Evolutionary conservation across 306 rosid genomes (phyloP).

Genomic region (Quercus rubra): DNA sequence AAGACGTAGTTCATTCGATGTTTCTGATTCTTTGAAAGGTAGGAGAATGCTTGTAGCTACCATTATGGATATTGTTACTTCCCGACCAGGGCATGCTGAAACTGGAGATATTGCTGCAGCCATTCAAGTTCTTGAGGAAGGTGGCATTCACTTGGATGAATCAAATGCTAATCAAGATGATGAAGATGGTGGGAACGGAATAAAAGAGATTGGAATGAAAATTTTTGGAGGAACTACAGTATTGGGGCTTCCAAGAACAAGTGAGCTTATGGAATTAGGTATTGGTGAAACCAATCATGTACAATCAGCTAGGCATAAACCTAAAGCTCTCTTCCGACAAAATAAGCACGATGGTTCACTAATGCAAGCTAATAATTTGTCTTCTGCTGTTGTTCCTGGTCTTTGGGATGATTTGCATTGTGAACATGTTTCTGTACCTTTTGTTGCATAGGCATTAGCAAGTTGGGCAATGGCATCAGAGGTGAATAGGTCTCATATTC

Average conservation of each 20-base stretch:
- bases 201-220: conserved; percentile 78
- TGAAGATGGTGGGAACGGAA: conserved; percentile 54
- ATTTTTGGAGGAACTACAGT: conserved; percentile 79
- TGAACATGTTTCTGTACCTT: conserved; percentile 97
- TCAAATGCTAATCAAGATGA: conserved; percentile 50
- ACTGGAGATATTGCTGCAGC: conserved; percentile 86
- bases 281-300: conserved; percentile 25
- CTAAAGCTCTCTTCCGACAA: conserved; percentile 29
- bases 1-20: conserved; percentile 68
- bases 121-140: conserved; percentile 85
- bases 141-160: conserved; percentile 78
- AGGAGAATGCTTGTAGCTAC: conserved; percentile 99
- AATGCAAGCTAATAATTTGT: conserved; percentile 28
- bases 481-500: conserved; percentile 67
- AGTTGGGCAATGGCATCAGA: conserved; percentile 85
- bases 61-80: conserved; percentile 88
- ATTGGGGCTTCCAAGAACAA: conserved; percentile 68
- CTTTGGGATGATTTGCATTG: conserved; percentile 97
- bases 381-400: conserved; percentile 85
- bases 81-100: conserved; percentile 74
- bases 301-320: conserved; percentile 27
- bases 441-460: conserved; percentile 97
- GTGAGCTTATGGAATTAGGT: conserved; percentile 40
- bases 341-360: conserved; percentile 40
- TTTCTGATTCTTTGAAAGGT: conserved; percentile 86